Evolutionary conservation across 768 basidiomycete genomes (phyloP).

Genomic region (Mrakia blollopis): DNA sequence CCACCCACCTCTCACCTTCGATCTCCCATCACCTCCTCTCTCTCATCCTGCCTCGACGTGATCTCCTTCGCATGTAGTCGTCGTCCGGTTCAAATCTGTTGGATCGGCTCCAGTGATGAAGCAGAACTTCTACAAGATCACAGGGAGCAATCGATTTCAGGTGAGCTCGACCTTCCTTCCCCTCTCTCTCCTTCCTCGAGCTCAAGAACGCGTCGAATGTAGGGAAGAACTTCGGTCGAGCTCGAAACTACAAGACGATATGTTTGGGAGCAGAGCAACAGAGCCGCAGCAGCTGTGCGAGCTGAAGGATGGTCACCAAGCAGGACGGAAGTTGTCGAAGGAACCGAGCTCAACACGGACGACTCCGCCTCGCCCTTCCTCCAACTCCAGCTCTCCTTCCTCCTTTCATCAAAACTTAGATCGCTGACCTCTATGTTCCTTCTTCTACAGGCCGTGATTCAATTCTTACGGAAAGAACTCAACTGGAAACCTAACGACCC

Average conservation of each 20-base stretch:
- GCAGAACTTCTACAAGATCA: conserved; percentile 97
- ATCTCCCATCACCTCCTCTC: background rate
- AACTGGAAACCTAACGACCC: conserved; percentile 33
- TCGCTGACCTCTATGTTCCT: background rate
- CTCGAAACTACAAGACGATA: no score
- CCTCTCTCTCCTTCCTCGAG: background rate
- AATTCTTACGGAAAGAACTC: conserved; percentile 26
- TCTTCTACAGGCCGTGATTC: conserved; percentile 23
- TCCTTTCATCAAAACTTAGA: background rate
- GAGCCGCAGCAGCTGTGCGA: no score
- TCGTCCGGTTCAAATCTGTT: conserved; percentile 94
- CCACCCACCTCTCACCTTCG: background rate
- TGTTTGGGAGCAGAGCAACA: no score
- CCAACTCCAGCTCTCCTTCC: background rate
- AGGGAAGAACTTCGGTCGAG: background rate
- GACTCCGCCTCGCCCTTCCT: background rate
- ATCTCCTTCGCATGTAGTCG: conserved; percentile 55
- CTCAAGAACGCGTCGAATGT: background rate
- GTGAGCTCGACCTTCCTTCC: conserved; percentile 39
- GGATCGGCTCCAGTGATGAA: conserved; percentile 99
- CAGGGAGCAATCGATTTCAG: conserved; percentile 87
- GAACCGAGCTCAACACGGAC: background rate
- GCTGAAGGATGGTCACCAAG: background rate
- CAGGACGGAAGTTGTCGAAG: background rate
- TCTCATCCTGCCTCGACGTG: background rate